These are phyloP conservation scores for Begonia masoniana DNA, from an alignment of 306 rosid genomes.

Conservation along the genomic window DNA sequence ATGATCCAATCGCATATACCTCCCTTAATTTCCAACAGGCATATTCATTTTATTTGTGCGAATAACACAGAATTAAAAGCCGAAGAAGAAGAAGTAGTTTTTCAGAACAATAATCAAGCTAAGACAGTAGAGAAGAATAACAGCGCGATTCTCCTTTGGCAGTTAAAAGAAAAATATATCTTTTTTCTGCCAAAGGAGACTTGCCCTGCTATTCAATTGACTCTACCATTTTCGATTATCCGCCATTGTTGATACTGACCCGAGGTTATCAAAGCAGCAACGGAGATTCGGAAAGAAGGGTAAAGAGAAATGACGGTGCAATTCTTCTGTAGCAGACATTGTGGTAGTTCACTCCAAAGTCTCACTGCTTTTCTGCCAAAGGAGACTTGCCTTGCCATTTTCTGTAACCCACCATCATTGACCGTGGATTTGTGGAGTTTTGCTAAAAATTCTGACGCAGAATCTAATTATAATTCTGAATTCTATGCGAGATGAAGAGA, in stretches of 20 bases:
- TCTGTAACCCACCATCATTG: background rate
- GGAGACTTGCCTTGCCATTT: constrained; percentile 94
- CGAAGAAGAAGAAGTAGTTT: no score
- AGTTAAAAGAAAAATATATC: background rate
- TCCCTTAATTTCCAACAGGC: background rate
- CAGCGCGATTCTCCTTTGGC: constrained; percentile 7
- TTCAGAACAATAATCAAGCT: background rate
- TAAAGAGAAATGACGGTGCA: constrained; percentile 58
- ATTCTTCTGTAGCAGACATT: constrained; percentile 56
- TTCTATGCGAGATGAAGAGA: no score
- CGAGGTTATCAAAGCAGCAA: no score
- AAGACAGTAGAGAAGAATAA: constrained; percentile 2
- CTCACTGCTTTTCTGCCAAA: constrained; percentile 44
- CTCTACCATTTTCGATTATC: no score
- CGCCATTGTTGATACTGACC: no score
- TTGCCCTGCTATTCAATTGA: background rate
- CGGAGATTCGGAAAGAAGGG: constrained; percentile 4
- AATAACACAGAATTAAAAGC: background rate
- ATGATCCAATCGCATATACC: constrained; percentile 13
- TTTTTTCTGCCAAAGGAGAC: constrained; percentile 2
- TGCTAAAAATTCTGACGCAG: no score
- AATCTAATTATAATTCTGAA: no score
- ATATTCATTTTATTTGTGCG: constrained; percentile 10
- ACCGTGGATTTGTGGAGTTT: no score
- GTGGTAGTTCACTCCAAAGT: no score